Percentiles rank a stretch among this genome's conserved stretches.
phyloP scores from a whole-genome alignment of 257 asterid species.

The Solanum piurae region DNA sequence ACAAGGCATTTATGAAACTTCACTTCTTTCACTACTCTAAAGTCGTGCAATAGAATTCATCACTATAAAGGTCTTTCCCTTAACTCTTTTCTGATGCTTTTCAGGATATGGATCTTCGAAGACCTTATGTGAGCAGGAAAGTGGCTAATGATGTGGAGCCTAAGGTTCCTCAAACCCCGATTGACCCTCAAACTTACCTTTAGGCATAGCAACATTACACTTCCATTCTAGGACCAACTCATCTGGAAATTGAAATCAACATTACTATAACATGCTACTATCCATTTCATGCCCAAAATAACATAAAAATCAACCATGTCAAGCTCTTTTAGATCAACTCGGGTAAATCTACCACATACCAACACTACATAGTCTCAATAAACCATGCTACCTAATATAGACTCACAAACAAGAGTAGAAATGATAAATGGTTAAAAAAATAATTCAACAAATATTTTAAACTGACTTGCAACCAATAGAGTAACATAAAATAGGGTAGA shows the following conservation, averaged over 20 bases:
- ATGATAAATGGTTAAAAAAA: not conserved
- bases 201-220: not conserved
- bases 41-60: not conserved
- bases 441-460: too few relatives aligned
- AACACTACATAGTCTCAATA: not conserved
- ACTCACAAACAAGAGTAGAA: not conserved
- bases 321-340: not conserved
- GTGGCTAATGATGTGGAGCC: too few relatives aligned
- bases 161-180: too few relatives aligned
- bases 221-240: not conserved
- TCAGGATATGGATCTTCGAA: too few relatives aligned
- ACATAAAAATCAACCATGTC: not conserved
- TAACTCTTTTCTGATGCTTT: too few relatives aligned
- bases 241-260: too few relatives aligned
- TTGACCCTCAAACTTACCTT: not conserved
- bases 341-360: not conserved
- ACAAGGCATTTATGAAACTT: too few relatives aligned
- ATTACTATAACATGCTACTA: not conserved
- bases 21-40: not conserved
- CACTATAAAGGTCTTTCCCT: too few relatives aligned
- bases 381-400: not conserved
- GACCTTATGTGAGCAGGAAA: too few relatives aligned
- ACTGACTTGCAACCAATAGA: not conserved
- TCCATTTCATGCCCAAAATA: not conserved
- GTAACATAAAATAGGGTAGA: not conserved